phyloP scores from a whole-genome alignment of 2,329 filamentous ascomycete species.

The Fusarium tricinctum region DNA sequence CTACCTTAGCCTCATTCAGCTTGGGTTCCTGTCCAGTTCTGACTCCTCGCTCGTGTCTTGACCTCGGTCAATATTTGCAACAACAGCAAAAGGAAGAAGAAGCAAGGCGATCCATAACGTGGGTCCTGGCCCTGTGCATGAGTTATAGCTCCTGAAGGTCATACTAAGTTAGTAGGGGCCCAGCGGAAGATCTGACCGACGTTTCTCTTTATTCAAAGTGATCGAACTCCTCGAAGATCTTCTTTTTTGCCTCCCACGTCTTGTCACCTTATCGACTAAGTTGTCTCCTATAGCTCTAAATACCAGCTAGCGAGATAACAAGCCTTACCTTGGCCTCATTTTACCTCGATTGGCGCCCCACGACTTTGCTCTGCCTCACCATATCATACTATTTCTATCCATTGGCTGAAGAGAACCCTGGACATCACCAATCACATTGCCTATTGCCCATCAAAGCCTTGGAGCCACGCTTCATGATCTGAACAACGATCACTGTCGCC shows the following conservation, averaged over 20 bases:
- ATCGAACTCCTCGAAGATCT: constrained; percentile 37
- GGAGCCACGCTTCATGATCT: constrained; percentile 48
- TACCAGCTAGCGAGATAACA: constrained; percentile 38
- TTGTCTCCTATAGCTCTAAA: constrained; percentile 33
- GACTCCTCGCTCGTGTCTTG: constrained; percentile 41
- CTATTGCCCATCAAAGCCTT: constrained; percentile 50
- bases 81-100: constrained; percentile 22
- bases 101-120: constrained; percentile 51
- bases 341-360: constrained; percentile 52
- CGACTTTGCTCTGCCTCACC: constrained; percentile 52
- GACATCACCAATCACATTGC: constrained; percentile 55
- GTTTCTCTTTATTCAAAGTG: constrained; percentile 47
- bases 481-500: constrained; percentile 44
- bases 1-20: constrained; percentile 38
- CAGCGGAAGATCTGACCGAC: constrained; percentile 43
- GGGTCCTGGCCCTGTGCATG: constrained; percentile 50
- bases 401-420: constrained; percentile 53
- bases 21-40: constrained; percentile 31
- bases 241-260: constrained; percentile 41
- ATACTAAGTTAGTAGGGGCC: constrained; percentile 40
- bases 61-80: constrained; percentile 36
- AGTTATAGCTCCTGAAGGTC: constrained; percentile 42
- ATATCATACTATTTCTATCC: constrained; percentile 51
- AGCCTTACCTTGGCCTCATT: constrained; percentile 49
- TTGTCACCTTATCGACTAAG: constrained; percentile 28